Percentiles rank a stretch among this genome's conserved stretches.
phyloP scores from a whole-genome alignment of 495 filamentous ascomycete species.

The Endocarpon pusillum region DNA sequence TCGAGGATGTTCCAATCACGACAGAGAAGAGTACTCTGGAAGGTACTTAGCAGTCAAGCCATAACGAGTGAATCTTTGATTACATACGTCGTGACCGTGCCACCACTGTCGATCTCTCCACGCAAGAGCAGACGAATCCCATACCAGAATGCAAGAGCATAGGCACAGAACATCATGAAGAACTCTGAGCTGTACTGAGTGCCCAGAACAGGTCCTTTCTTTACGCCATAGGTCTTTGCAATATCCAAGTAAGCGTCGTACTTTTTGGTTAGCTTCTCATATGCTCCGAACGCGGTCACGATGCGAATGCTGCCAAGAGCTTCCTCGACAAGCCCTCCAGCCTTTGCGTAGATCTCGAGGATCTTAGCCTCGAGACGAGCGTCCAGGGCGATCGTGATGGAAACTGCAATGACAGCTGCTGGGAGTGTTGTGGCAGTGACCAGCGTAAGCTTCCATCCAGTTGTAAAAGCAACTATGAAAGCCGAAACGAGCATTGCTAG shows the following conservation, averaged over 20 bases:
- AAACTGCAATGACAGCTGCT: constrained; percentile 18
- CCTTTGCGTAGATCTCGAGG: constrained; percentile 14
- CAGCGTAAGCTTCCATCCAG: constrained; percentile 31
- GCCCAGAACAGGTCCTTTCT: constrained; percentile 19
- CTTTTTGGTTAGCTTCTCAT: constrained; percentile 19
- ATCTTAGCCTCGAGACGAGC: constrained; percentile 11
- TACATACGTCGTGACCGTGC: constrained; percentile 33
- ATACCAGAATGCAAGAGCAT: constrained; percentile 35
- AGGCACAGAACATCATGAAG: constrained; percentile 27
- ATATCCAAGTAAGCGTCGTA: constrained; percentile 16
- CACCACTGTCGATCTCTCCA: constrained; percentile 21
- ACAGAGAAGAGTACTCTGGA: constrained; percentile 32
- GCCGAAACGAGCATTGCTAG: constrained; percentile 32
- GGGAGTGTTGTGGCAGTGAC: constrained; percentile 24
- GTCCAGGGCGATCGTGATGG: constrained; percentile 7
- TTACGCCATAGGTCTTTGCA: constrained; percentile 11
- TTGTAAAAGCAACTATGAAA: constrained; percentile 30
- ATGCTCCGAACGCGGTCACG: constrained; percentile 36
- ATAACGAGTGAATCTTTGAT: constrained; percentile 24
- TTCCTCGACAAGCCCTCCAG: constrained; percentile 29
- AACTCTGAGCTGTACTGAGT: constrained; percentile 24
- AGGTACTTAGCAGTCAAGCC: constrained; percentile 21
- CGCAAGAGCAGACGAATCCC: constrained; percentile 24
- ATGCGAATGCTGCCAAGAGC: constrained; percentile 31
- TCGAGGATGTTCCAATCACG: constrained; percentile 14